phyloP scores from a whole-genome alignment of 768 basidiomycete species.

The Suillus variegatus region DNA sequence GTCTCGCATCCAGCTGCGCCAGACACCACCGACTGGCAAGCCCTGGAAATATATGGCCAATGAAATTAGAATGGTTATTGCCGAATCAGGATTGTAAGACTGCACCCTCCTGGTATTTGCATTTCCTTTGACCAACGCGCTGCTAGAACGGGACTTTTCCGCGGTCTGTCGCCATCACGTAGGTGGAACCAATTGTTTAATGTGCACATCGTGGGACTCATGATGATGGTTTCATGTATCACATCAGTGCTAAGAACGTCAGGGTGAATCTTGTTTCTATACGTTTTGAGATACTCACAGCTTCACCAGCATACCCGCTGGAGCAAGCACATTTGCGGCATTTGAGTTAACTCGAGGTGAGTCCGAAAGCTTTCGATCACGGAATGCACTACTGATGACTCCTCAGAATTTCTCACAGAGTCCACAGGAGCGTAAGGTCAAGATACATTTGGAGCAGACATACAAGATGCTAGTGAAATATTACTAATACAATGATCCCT shows the following conservation, averaged over 20 bases:
- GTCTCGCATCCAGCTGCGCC: slow-evolving; percentile 82
- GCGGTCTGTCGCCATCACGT: slow-evolving; percentile 78
- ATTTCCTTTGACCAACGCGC: background rate
- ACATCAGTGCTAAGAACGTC: slow-evolving; percentile 66
- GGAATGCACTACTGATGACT: background rate
- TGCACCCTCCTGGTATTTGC: slow-evolving; percentile 13
- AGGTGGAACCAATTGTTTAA: slow-evolving; percentile 29
- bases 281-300: slow-evolving; percentile 3
- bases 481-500: background rate
- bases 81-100: slow-evolving; percentile 72
- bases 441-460: background rate
- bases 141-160: slow-evolving; percentile 62
- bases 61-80: slow-evolving; percentile 67
- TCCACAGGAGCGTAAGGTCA: background rate
- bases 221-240: background rate
- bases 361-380: slow-evolving; percentile 16
- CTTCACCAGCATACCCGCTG: slow-evolving; percentile 77
- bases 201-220: background rate
- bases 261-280: background rate
- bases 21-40: slow-evolving; percentile 70
- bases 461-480: slow-evolving; percentile 1
- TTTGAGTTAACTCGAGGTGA: slow-evolving; percentile 81
- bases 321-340: slow-evolving; percentile 86
- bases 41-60: slow-evolving; percentile 74
- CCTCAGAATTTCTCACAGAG: slow-evolving; percentile 3